Conservation (phyloP, 2,329 filamentous ascomycete species). For the Xylariaceae sp. region DNA sequence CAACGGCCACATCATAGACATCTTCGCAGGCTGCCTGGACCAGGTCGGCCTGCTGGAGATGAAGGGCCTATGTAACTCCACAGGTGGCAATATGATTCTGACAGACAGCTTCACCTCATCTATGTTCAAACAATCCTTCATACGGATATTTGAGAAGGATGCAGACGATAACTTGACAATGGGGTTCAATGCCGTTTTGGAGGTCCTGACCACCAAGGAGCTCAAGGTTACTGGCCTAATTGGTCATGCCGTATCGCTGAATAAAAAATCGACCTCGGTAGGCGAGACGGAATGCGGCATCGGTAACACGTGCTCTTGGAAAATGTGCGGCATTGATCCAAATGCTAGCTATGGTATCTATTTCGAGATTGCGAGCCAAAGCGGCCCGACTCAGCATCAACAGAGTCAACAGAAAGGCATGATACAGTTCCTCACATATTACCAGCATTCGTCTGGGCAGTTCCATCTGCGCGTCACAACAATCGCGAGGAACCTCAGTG, state of each 20-base stretch:
- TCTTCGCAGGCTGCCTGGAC: slow-evolving; percentile 95
- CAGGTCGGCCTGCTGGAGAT: slow-evolving; percentile 97
- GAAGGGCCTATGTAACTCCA: slow-evolving; percentile 94
- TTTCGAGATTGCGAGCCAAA: slow-evolving; percentile 95
- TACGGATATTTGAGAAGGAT: slow-evolving; percentile 95
- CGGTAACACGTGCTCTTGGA: slow-evolving; percentile 98
- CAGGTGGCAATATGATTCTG: slow-evolving; percentile 95
- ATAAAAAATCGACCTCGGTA: slow-evolving; percentile 96
- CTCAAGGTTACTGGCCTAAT: slow-evolving; percentile 97
- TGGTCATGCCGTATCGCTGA: slow-evolving; percentile 90
- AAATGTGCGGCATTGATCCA: slow-evolving; percentile 98
- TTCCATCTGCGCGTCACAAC: slow-evolving; percentile 96
- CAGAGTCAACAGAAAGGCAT: slow-evolving; percentile 86
- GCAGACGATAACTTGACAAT: slow-evolving; percentile 90
- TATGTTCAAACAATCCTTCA: slow-evolving; percentile 99
- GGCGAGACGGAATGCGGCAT: slow-evolving; percentile 98
- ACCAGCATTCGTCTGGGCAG: slow-evolving; percentile 93
- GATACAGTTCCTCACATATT: slow-evolving; percentile 98
- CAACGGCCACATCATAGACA: slow-evolving; percentile 95
- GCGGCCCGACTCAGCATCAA: slow-evolving; percentile 76
- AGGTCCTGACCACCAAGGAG: slow-evolving; percentile 96
- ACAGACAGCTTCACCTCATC: slow-evolving; percentile 98
- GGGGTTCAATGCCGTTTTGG: slow-evolving; percentile 95
- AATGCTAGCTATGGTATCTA: slow-evolving; percentile 92
- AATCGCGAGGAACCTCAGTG: slow-evolving; percentile 82